These are phyloP conservation scores for Gymnopus androsaceus DNA, from an alignment of 1,284 basidiomycete genomes.

Conservation along the genomic window DNA sequence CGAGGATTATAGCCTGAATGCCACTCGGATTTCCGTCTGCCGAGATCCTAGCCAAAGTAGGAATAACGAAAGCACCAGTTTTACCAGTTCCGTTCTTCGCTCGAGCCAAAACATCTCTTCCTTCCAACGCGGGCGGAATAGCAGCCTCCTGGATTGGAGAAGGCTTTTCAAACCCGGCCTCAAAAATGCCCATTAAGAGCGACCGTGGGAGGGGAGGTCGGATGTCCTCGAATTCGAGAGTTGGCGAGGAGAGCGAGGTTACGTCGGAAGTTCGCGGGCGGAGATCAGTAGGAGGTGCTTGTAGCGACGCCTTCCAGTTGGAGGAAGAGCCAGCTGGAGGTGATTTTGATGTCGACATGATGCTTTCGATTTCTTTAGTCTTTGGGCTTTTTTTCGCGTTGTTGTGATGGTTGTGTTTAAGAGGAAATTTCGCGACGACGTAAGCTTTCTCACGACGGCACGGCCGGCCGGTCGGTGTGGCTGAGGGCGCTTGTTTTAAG, in stretches of 20 bases:
- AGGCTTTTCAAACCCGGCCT: conserved; percentile 95
- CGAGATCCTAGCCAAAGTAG: conserved; percentile 89
- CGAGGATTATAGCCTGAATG: conserved; percentile 93
- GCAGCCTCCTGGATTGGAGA: conserved; percentile 99
- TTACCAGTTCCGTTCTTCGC: conserved; percentile 93
- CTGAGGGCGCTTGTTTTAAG: no score
- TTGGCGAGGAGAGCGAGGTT: conserved; percentile 74
- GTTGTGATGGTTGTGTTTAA: no score
- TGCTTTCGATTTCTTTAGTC: no score
- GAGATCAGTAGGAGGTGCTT: no score
- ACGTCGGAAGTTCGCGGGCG: conserved; percentile 96
- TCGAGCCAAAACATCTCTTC: conserved; percentile 90
- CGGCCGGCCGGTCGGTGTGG: no score
- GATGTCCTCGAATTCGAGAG: conserved; percentile 91
- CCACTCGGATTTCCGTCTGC: conserved; percentile 62
- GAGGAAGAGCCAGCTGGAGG: no score
- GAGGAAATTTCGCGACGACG: no score
- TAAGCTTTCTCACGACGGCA: no score
- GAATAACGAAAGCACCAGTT: conserved; percentile 98
- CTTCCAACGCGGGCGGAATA: conserved; percentile 84
- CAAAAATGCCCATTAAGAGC: conserved; percentile 91
- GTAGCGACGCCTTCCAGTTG: no score
- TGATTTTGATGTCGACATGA: no score
- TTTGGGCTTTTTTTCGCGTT: no score
- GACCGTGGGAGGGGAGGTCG: conserved; percentile 71